Evolutionary conservation across 192 early-diverging fungal species (phyloP), one percentile per base, ranked within the genome.

Genomic region (Linderina pennispora): DNA sequence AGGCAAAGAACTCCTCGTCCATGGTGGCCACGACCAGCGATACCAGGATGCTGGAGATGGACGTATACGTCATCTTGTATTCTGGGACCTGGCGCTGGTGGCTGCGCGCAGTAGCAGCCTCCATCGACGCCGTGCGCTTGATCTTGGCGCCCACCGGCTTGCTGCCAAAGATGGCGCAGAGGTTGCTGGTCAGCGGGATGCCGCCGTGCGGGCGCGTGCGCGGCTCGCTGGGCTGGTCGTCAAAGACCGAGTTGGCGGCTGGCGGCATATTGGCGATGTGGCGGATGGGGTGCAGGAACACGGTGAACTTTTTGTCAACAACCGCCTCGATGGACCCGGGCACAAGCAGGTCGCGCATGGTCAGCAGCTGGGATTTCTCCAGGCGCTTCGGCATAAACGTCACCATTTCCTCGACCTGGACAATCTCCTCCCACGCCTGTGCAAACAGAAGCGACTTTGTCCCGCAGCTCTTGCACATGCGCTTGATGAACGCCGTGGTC

Each of bases 181-280:
- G 26, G 15, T 58, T 64, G 52, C 51, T 64, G 23, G 60, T 62
- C 19, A 71, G 44, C 35, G 57, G 58, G n/a, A 67, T 67, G 5
- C 21, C 26, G 47, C 51, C 19, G n/a, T n/a, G n/a, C 7, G 19
- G 36, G 36, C 14, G 19, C 6, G 36, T 10, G 19, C 15, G 19
- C 8, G 7, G 4, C 15, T 38, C 7, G 28, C 6, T 8, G 5
- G 28, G 28, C 28, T 31, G 28, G n/a, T n/a, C n/a, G n/a, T n/a
- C n/a, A n/a, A n/a, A n/a, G n/a, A n/a, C n/a, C n/a, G n/a, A n/a
- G n/a, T n/a, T n/a, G 28, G 28, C 28, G 11, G 28, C 28, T 11
- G 28, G 44, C 21, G 43, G 25, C 43, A 45, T 26, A 3, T 37
- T 31, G 3, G 44, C 18, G 3, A 65, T 40, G n/a, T 43, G 33